phyloP scores from a whole-genome alignment of 208 protist genomes.

The Trypanosoma caninum region DNA sequence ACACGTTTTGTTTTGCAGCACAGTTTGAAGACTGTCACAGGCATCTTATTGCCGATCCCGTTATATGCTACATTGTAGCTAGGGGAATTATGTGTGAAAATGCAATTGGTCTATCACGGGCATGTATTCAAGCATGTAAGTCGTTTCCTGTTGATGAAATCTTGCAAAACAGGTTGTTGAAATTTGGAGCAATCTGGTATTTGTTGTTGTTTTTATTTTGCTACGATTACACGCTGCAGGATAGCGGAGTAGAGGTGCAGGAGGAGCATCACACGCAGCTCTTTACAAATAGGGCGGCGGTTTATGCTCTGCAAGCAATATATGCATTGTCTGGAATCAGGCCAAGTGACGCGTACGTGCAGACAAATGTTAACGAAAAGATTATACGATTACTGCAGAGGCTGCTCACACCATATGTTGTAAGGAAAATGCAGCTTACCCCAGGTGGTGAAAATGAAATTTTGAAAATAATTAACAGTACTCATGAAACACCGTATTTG shows the following conservation, averaged over 20 bases:
- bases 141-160: conserved; percentile 47
- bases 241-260: conserved; percentile 49
- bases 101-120: conserved; percentile 45
- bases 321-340: conserved; percentile 52
- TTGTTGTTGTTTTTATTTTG: conserved; percentile 78
- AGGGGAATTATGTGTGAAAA: conserved; percentile 66
- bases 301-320: conserved; percentile 64
- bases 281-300: conserved; percentile 68
- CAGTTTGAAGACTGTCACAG: conserved; percentile 68
- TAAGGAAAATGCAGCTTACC: conserved; percentile 46
- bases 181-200: conserved; percentile 80
- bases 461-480: conserved; percentile 79
- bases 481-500: conserved; percentile 84
- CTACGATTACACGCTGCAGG: conserved; percentile 90
- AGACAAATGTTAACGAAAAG: conserved; percentile 33
- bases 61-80: conserved; percentile 50
- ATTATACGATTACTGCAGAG: conserved; percentile 46
- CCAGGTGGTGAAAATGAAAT: conserved; percentile 42
- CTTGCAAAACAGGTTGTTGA: conserved; percentile 66
- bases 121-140: conserved; percentile 76
- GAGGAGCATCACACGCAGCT: conserved; percentile 83
- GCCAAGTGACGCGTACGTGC: conserved; percentile 10
- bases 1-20: conserved; percentile 69
- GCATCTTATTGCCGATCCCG: conserved; percentile 43
- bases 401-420: conserved; percentile 83